These are phyloP conservation scores for Colletotrichum cuscutae DNA, from an alignment of 2,329 filamentous ascomycete species.

Conservation along the genomic window DNA sequence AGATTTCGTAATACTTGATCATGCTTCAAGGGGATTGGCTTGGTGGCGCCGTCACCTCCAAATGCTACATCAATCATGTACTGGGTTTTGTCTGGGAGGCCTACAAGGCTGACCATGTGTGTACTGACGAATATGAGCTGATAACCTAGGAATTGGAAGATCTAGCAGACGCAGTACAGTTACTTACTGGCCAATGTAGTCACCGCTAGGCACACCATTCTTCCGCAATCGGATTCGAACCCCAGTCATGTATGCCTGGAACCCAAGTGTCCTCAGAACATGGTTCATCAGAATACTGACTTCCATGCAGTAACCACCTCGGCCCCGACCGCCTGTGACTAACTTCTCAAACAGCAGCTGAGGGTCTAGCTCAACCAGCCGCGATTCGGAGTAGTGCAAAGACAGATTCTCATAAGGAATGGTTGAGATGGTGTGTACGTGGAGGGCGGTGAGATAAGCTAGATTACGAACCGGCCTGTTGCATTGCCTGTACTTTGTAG, in stretches of 20 bases:
- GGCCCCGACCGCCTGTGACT: too few relatives aligned
- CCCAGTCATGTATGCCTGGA: too few relatives aligned
- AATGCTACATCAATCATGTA: slow-evolving; percentile 73
- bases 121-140: slow-evolving; percentile 41
- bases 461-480: slow-evolving; percentile 42
- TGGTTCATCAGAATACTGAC: too few relatives aligned
- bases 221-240: too few relatives aligned
- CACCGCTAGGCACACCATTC: too few relatives aligned
- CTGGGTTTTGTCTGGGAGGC: slow-evolving; percentile 57
- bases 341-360: too few relatives aligned
- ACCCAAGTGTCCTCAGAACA: too few relatives aligned
- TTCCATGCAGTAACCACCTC: too few relatives aligned
- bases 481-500: slow-evolving; percentile 40
- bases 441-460: slow-evolving; percentile 46
- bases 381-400: slow-evolving; percentile 59
- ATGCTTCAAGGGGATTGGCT: slow-evolving; percentile 64
- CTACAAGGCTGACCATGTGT: slow-evolving; percentile 72
- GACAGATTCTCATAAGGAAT: slow-evolving; percentile 68
- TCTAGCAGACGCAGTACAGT: neutral
- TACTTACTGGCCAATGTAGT: slow-evolving; percentile 18
- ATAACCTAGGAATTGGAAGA: too few relatives aligned
- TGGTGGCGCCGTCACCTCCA: slow-evolving; percentile 69
- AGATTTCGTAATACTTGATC: slow-evolving; percentile 57
- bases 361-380: slow-evolving; percentile 51
- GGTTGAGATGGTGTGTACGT: slow-evolving; percentile 58